Evolutionary conservation across 169 alveolate genomes (phyloP).

Genomic region (Eimeria sp.): DNA sequence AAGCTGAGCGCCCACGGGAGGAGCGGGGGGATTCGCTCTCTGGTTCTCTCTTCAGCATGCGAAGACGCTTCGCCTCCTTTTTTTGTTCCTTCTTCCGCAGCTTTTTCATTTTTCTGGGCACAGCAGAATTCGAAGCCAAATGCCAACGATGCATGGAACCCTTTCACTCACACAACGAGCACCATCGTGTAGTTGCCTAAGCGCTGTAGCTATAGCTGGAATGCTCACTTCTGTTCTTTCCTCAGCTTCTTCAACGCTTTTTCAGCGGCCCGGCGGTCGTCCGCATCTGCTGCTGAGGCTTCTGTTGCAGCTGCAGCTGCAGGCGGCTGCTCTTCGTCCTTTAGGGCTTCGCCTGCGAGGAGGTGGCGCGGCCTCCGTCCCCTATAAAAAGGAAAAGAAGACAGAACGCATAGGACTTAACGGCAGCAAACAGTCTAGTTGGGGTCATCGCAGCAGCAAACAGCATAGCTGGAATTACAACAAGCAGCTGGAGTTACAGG

Average conservation of each 20-base stretch:
- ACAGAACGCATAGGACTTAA: not conserved
- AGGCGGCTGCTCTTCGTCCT: slow-evolving; percentile 10
- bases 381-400: not conserved
- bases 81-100: slow-evolving; percentile 50
- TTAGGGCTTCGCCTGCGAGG: slow-evolving; percentile 59
- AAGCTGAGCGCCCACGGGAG: not conserved
- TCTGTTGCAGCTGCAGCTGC: not conserved
- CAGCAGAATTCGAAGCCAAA: not conserved
- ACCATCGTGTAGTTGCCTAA: not conserved
- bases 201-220: not conserved
- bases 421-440: not conserved
- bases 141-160: not conserved
- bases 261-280: slow-evolving; percentile 24
- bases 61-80: slow-evolving; percentile 35
- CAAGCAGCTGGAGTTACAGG: too few relatives aligned
- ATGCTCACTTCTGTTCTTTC: slow-evolving; percentile 56
- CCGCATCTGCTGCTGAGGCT: slow-evolving; percentile 3
- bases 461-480: not conserved
- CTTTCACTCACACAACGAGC: not conserved
- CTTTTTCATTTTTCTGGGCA: slow-evolving; percentile 33
- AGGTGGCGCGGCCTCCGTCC: slow-evolving; percentile 52
- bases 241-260: slow-evolving; percentile 56
- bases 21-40: slow-evolving; percentile 35
- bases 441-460: not conserved
- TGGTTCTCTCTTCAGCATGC: slow-evolving; percentile 21